phyloP scores from a whole-genome alignment of 768 basidiomycete species.

The Butyriboletus loyo region DNA sequence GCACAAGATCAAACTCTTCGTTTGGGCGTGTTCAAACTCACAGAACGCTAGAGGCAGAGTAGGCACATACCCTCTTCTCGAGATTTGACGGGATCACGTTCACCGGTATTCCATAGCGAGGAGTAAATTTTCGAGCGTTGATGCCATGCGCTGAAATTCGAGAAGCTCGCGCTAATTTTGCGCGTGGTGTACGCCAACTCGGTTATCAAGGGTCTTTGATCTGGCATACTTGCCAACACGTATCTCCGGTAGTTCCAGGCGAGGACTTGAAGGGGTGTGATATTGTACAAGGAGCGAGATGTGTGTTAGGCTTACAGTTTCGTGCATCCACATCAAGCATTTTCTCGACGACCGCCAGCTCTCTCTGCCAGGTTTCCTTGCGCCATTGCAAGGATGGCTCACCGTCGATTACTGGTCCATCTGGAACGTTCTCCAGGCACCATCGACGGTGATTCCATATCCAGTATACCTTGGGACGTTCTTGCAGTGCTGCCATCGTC shows the following conservation, averaged over 20 bases:
- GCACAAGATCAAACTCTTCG: slow-evolving; percentile 87
- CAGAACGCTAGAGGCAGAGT: not conserved
- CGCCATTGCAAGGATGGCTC: slow-evolving; percentile 64
- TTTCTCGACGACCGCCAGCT: slow-evolving; percentile 85
- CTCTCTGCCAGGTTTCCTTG: slow-evolving; percentile 76
- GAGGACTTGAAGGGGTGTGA: slow-evolving; percentile 57
- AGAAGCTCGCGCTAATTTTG: slow-evolving; percentile 93
- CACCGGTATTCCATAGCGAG: slow-evolving; percentile 60
- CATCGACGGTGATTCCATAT: slow-evolving; percentile 98
- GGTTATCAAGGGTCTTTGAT: slow-evolving; percentile 49
- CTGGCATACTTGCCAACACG: slow-evolving; percentile 68
- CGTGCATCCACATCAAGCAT: slow-evolving; percentile 89
- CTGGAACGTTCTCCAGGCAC: slow-evolving; percentile 87
- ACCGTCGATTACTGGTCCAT: slow-evolving; percentile 52
- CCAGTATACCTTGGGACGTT: slow-evolving; percentile 95
- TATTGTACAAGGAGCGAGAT: not conserved
- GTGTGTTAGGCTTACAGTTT: slow-evolving; percentile 65
- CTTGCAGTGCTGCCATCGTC: slow-evolving; percentile 77
- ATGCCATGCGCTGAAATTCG: slow-evolving; percentile 99
- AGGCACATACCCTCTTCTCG: slow-evolving; percentile 63
- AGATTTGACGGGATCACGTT: slow-evolving; percentile 49
- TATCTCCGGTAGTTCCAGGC: slow-evolving; percentile 96
- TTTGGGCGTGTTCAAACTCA: not conserved
- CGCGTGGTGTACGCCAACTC: slow-evolving; percentile 84
- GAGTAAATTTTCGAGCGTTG: slow-evolving; percentile 82